These are phyloP conservation scores for Mrakia gelida DNA, from an alignment of 768 basidiomycete genomes.

Conservation along the genomic window DNA sequence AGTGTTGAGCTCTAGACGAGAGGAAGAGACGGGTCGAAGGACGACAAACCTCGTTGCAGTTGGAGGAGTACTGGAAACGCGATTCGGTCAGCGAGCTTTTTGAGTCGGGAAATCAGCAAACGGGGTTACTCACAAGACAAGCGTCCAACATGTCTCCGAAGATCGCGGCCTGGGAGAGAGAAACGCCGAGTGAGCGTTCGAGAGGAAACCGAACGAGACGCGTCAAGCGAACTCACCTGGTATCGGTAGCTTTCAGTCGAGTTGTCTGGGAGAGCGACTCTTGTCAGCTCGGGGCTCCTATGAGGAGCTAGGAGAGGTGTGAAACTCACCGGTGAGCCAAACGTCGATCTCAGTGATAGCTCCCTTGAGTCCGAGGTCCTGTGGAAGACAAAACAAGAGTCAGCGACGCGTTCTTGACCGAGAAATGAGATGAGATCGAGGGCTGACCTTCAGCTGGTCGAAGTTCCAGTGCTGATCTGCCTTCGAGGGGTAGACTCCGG, in stretches of 20 bases:
- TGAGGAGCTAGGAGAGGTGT: neutral
- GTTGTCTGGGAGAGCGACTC: constrained; percentile 4
- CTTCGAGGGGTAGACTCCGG: constrained; percentile 14
- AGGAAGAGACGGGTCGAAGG: neutral
- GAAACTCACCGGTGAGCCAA: constrained; percentile 5
- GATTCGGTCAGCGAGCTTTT: neutral
- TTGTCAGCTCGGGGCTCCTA: neutral
- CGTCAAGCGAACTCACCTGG: neutral
- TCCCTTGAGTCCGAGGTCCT: constrained; percentile 17
- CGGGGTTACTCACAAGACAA: constrained; percentile 1
- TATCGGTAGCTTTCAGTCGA: constrained; percentile 18
- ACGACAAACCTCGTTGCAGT: constrained; percentile 28
- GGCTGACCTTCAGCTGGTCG: constrained; percentile 10
- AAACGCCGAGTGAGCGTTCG: neutral
- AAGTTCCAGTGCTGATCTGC: constrained; percentile 24
- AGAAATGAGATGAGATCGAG: neutral
- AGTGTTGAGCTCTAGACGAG: neutral
- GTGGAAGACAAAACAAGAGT: neutral
- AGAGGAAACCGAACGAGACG: neutral
- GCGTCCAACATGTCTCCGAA: constrained; percentile 23
- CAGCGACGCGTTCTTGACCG: neutral
- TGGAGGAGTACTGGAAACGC: constrained; percentile 14
- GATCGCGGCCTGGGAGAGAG: constrained; percentile 21
- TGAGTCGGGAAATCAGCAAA: neutral
- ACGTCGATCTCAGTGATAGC: constrained; percentile 31